These are phyloP conservation scores for Diaporthe helianthi DNA, from an alignment of 2,329 filamentous ascomycete genomes.

Conservation along the genomic window DNA sequence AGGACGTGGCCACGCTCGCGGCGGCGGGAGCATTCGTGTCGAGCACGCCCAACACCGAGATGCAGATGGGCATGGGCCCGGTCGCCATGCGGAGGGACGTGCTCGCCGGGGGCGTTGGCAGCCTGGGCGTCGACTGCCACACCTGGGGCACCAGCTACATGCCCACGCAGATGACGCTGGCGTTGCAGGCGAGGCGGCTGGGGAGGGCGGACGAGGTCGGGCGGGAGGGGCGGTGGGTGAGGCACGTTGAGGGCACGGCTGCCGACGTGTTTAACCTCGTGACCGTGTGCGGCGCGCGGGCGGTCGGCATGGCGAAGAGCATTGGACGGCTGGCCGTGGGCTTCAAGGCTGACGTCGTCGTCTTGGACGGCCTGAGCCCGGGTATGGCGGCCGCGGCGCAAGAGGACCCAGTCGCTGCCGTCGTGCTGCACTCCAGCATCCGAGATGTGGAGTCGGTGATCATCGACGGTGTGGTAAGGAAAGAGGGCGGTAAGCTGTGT, in stretches of 20 bases:
- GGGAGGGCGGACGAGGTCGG: conserved; percentile 42
- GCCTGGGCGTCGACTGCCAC: conserved; percentile 47
- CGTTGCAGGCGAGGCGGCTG: conserved; percentile 43
- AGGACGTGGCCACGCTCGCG: conserved; percentile 46
- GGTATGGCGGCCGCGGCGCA: conserved; percentile 49
- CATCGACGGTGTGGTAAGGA: conserved; percentile 51
- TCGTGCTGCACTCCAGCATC: conserved; percentile 51
- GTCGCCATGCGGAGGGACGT: conserved; percentile 45
- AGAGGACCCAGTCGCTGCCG: conserved; percentile 50
- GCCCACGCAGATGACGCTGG: conserved; percentile 43
- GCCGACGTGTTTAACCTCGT: conserved; percentile 57
- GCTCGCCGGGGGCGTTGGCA: conserved; percentile 39
- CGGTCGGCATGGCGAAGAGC: conserved; percentile 48
- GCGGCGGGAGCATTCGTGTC: conserved; percentile 47
- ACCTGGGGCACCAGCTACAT: conserved; percentile 42
- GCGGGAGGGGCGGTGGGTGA: conserved; percentile 38
- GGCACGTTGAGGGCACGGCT: conserved; percentile 42
- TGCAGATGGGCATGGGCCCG: conserved; percentile 53
- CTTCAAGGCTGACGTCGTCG: conserved; percentile 55
- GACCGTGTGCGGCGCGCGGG: conserved; percentile 54
- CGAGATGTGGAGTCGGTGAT: conserved; percentile 52
- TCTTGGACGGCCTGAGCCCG: conserved; percentile 49
- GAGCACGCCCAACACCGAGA: conserved; percentile 56
- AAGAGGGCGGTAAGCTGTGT: conserved; percentile 40
- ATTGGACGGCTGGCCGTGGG: conserved; percentile 55